Evolutionary conservation across 2,329 filamentous ascomycete species (phyloP).

Genomic region (Moelleriella libera): DNA sequence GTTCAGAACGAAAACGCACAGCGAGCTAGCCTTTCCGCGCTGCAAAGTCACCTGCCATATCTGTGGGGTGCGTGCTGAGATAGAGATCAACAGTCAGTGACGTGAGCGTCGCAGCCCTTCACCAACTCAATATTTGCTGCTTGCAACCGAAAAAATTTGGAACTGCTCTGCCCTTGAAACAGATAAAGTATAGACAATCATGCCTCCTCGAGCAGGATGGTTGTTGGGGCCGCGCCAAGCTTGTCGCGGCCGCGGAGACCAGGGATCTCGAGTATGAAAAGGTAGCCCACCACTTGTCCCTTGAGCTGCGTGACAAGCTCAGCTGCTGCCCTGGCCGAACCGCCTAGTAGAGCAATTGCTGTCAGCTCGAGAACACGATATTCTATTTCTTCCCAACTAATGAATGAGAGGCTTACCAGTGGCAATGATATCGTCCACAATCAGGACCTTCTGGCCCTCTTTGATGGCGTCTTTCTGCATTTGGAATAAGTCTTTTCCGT

Average conservation of each 20-base stretch:
- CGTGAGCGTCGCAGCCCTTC: too few species aligned
- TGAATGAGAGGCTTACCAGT: constrained; percentile 65
- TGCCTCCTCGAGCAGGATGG: constrained; percentile 59
- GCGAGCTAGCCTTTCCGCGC: too few species aligned
- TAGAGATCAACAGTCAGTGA: too few species aligned
- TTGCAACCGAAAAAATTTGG: background rate
- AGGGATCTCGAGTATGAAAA: constrained; percentile 92
- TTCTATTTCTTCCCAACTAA: too few species aligned
- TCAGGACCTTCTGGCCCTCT: constrained; percentile 74
- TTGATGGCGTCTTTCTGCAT: constrained; percentile 81
- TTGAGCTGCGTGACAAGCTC: constrained; percentile 76
- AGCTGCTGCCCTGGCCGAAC: constrained; percentile 78
- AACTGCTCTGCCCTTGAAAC: background rate
- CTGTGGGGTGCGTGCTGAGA: too few species aligned
- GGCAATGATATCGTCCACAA: constrained; percentile 97
- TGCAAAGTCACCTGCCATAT: too few species aligned
- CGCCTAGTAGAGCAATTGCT: constrained; percentile 40
- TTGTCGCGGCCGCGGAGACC: constrained; percentile 87
- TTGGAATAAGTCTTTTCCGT: constrained; percentile 89
- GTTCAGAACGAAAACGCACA: too few species aligned
- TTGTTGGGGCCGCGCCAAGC: constrained; percentile 63
- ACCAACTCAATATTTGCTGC: too few species aligned
- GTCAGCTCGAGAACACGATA: background rate
- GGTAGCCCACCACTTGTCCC: constrained; percentile 72
- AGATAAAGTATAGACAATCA: constrained; percentile 10